Base-by-base conservation (phyloP, 176 grass and related monocot genomes). In the Phragmites australis region DNA sequence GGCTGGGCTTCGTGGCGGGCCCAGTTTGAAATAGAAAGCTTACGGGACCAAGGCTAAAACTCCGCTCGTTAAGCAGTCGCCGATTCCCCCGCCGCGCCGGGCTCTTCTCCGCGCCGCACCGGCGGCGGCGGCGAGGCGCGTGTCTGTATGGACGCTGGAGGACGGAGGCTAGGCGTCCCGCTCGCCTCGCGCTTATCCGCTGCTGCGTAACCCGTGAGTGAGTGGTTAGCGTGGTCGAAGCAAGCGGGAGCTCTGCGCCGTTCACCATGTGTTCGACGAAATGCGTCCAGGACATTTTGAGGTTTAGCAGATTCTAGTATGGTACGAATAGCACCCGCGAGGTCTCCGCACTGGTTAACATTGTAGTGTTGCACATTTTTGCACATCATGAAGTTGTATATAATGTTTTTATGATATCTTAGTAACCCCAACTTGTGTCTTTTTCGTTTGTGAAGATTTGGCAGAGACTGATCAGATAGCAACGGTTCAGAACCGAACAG, bases 261-360 rank as follows among this genome's bases (percentile, higher is more conserved):
- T 21, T 51, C 81, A 32, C 75, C 32, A 68, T 42, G 6, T 74
- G 81, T 74, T 88, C 60, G 68, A 72, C 23, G 42, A 43, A 84
- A 88, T 84, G 75, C 31, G 31, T 74, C 60, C 9, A 1, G 30
- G 47, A 41, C 16, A 18, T 6, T 68, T n/a, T 19, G 47, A 23
- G 75, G 13, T 8, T 27, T 53, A 3, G 55, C 19, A 8, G 65
- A 15, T 81, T 65, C 26, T 22, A 30, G 63, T 9, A 12, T 64
- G 29, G 66, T 14, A 26, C 18, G 26, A 10, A 21, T 52, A 43
- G 9, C 31, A 31, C 0, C 18, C 15, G 9, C 22, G 59, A 56
- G 42, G 45, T 31, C 16, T 61, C 21, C 5, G 25, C 47, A 30
- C 14, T 47, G 26, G 13, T 42, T 1, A 19, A 39, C 48, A 8